Base-by-base conservation (phyloP, 202 grass and related monocot species). In the Musa balbisiana region DNA sequence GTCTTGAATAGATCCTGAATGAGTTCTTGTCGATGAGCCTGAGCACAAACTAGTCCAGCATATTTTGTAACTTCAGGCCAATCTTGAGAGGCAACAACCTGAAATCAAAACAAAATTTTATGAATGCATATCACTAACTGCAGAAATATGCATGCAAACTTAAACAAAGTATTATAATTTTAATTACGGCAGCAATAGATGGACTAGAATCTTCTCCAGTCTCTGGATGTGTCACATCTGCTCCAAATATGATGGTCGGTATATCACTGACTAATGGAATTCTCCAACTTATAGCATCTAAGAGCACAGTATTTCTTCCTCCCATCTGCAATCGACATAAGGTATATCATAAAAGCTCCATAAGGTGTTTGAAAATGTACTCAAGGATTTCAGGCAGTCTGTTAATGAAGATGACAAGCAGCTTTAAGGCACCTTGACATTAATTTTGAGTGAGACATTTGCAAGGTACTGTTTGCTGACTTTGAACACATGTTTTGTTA, bases 51-150 rank as follows among this genome's bases (percentile, higher is more conserved):
- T 79, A 97, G 86, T 25, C 93, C 93, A 59, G 93, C 93, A 82
- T 97, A 97, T 52, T 97, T 97, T 71, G 93, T 97, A 79, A 97
- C 93, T 85, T 93, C 90, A 29, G 93, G 93, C 93, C 93, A 97
- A 50, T 97, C 93, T 87, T 97, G 93, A 51, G 93, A 97, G 53
- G 93, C 93, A 51, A 97, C 93, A 84, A 97, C 93, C 93, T 97
- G 76, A 62, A 84, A 80, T 17, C 2, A 50, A 49, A 65, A 73
- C 55, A 62, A 54, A 62, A 43, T 6, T 6, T 43, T 43, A 67
- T 51, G 59, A 62, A 56, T n/a, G 80, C 19, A 64, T 1, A 19
- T 74, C 78, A 17, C 79, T 71, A 68, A 69, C 83, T 27, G 78
- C 53, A 49, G 69, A 71, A 52, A 17, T 71, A 73, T 79, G 27